phyloP scores from a whole-genome alignment of 306 rosid species.

The Luffa acutangula region DNA sequence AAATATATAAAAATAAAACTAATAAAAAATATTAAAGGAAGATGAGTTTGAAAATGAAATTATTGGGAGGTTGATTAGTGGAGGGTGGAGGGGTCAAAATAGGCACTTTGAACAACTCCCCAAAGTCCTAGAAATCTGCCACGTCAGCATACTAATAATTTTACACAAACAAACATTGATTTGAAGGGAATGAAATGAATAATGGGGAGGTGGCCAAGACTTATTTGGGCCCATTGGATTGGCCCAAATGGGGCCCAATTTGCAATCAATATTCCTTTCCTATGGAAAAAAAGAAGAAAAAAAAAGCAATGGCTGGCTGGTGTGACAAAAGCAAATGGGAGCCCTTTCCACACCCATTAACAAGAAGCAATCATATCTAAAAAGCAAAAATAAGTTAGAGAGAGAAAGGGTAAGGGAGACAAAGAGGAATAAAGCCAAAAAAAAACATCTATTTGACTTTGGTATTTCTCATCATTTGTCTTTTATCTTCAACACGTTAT shows the following conservation, averaged over 20 bases:
- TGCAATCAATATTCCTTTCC: constrained; percentile 64
- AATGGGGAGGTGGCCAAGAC: constrained; percentile 36
- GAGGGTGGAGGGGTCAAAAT: background rate
- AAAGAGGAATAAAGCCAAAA: constrained; percentile 83
- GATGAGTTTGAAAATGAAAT: background rate
- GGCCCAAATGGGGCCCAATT: constrained; percentile 57
- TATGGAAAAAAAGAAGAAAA: constrained; percentile 9
- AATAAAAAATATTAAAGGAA: background rate
- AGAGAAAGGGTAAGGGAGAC: constrained; percentile 45
- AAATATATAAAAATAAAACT: background rate
- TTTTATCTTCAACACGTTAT: constrained; percentile 12
- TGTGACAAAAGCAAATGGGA: constrained; percentile 45
- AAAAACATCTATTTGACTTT: constrained; percentile 78
- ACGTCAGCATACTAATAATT: constrained; percentile 1
- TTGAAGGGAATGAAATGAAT: background rate
- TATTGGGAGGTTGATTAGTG: background rate
- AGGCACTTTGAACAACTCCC: background rate
- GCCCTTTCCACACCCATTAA: constrained; percentile 43
- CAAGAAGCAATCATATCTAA: constrained; percentile 21
- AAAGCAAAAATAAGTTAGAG: constrained; percentile 2
- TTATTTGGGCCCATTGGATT: constrained; percentile 60
- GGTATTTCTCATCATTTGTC: constrained; percentile 11
- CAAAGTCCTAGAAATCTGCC: background rate
- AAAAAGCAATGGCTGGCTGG: constrained; percentile 44
- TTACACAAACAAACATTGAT: background rate